Percentiles rank a stretch among this genome's conserved stretches.
Conservation (phyloP, 345 rosid genomes). For the Bruguiera gymnorhiza region DNA sequence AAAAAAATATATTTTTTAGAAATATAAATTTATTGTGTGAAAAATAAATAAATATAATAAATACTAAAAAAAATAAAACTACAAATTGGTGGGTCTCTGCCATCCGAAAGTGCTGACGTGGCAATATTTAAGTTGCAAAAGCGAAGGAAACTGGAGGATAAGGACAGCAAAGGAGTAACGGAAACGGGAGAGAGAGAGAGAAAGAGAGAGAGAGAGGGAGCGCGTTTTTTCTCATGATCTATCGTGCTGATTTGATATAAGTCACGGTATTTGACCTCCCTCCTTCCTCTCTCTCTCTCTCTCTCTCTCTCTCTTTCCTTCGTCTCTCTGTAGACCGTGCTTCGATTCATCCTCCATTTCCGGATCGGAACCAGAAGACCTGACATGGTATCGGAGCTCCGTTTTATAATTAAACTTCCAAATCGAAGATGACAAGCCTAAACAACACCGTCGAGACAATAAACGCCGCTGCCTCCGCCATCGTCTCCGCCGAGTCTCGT, state of each 20-base stretch:
- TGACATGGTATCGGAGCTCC: conserved; percentile 22
- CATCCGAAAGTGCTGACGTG: conserved; percentile 39
- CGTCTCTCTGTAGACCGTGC: no score
- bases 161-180: conserved; percentile 45
- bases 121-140: conserved; percentile 40
- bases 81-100: conserved; percentile 25
- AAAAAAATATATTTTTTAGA: background rate
- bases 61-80: background rate
- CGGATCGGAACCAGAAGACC: background rate
- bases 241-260: background rate
- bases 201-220: background rate
- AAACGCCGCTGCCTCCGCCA: conserved; percentile 94
- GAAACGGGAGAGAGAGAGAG: conserved; percentile 16
- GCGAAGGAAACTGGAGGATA: conserved; percentile 56
- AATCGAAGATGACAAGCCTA: conserved; percentile 46
- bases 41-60: background rate
- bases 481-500: conserved; percentile 81
- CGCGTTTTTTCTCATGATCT: conserved; percentile 4
- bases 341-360: background rate
- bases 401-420: conserved; percentile 4
- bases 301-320: no score
- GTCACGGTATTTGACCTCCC: background rate
- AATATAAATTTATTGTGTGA: background rate
- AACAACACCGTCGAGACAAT: conserved; percentile 68
- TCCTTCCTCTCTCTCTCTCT: background rate